phyloP scores from a whole-genome alignment of 306 rosid genomes.

The Begonia loranthoides region DNA sequence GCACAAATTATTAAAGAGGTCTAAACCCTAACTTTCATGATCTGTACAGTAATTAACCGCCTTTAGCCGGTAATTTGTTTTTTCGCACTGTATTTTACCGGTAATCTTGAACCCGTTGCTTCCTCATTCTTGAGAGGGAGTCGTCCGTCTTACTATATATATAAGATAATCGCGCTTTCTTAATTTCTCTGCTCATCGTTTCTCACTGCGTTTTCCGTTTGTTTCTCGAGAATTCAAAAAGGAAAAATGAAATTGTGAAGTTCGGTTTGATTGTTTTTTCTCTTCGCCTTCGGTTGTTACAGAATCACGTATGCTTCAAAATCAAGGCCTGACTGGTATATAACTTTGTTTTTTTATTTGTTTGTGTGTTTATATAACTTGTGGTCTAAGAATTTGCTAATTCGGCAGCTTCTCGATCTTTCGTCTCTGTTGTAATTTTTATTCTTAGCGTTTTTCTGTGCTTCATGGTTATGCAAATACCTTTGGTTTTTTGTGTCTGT shows the following conservation, averaged over 20 bases:
- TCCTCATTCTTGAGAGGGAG: neutral
- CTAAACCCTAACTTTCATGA: neutral
- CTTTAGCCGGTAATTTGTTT: neutral
- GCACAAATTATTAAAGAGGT: neutral
- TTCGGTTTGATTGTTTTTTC: constrained; percentile 8
- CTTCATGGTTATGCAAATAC: constrained; percentile 25
- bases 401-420: constrained; percentile 46
- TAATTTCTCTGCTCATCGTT: neutral
- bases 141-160: no score
- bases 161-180: no score
- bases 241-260: neutral
- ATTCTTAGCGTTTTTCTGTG: constrained; percentile 22
- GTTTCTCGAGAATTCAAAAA: constrained; percentile 26
- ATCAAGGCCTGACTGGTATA: constrained; percentile 1
- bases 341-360: constrained; percentile 6
- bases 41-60: neutral
- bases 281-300: constrained; percentile 28
- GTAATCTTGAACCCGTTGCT: neutral
- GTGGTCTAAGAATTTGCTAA: constrained; percentile 19
- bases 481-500: constrained; percentile 2
- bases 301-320: constrained; percentile 19
- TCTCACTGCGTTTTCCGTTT: constrained; percentile 15
- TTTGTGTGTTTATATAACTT: constrained; percentile 4
- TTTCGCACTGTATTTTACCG: neutral
- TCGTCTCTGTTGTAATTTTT: constrained; percentile 15